phyloP scores from a whole-genome alignment of 2,329 filamentous ascomycete genomes.

The Kalaharituber pfeilii region DNA sequence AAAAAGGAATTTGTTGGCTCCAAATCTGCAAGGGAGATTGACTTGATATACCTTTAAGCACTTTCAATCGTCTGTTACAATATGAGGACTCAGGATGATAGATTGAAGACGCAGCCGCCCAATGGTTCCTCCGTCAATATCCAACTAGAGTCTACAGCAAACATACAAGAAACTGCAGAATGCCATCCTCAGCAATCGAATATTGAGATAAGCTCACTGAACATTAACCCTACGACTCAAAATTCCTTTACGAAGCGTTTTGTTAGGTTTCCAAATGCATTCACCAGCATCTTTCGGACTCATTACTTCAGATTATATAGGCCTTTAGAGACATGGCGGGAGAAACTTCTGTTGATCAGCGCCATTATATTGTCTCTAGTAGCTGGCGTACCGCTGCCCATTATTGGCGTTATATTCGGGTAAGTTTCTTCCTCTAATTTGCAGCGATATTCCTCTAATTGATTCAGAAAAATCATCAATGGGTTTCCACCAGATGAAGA shows the following conservation, averaged over 20 bases:
- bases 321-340: conserved; percentile 29
- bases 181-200: neutral
- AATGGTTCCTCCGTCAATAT: too few relatives aligned
- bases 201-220: neutral
- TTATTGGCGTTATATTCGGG: conserved; percentile 32
- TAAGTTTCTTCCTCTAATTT: neutral
- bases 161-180: neutral
- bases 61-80: too few relatives aligned
- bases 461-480: conserved; percentile 31
- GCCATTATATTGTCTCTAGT: conserved; percentile 23
- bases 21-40: too few relatives aligned
- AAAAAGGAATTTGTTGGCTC: too few relatives aligned
- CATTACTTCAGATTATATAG: conserved; percentile 35
- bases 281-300: conserved; percentile 25
- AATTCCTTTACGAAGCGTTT: neutral
- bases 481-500: conserved; percentile 31
- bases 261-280: neutral
- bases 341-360: conserved; percentile 17
- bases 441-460: conserved; percentile 1
- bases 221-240: neutral
- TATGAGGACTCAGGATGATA: too few relatives aligned
- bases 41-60: too few relatives aligned
- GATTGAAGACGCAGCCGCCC: too few relatives aligned
- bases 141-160: neutral
- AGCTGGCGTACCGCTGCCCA: conserved; percentile 28